These are phyloP conservation scores for Puccinia polysora DNA, from an alignment of 1,284 basidiomycete species.

Conservation along the genomic window DNA sequence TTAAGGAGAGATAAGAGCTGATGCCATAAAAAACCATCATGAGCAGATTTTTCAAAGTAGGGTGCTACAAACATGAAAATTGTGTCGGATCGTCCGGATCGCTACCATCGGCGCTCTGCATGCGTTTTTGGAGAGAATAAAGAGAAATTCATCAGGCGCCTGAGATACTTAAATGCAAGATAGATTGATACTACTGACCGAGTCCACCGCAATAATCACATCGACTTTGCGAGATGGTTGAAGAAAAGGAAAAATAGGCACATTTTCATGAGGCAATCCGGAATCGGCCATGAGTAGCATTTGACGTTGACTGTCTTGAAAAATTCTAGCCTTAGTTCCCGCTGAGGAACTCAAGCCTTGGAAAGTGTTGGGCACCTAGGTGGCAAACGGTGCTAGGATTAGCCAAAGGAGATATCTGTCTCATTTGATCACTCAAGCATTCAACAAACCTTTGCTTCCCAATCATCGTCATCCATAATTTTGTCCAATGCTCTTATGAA, in stretches of 20 bases:
- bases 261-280: conserved; percentile 18
- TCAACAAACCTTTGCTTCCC: too few species aligned
- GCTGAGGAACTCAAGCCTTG: conserved; percentile 15
- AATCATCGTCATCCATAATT: conserved; percentile 24
- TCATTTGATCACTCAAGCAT: background rate
- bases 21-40: background rate
- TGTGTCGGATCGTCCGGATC: background rate
- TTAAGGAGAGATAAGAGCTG: background rate
- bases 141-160: background rate
- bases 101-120: conserved; percentile 21
- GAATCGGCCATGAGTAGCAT: conserved; percentile 32
- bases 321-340: conserved; percentile 1
- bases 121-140: background rate
- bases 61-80: background rate
- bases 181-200: conserved; percentile 2
- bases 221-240: conserved; percentile 30
- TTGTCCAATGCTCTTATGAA: conserved; percentile 13
- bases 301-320: conserved; percentile 16
- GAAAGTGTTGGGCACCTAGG: conserved; percentile 35
- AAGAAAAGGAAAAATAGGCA: conserved; percentile 28
- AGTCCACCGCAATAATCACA: conserved; percentile 36
- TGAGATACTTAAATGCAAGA: background rate
- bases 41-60: background rate
- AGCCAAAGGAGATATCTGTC: background rate
- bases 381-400: background rate